Evolutionary conservation across 768 basidiomycete species (phyloP).

Genomic region (Pholiota conissans): DNA sequence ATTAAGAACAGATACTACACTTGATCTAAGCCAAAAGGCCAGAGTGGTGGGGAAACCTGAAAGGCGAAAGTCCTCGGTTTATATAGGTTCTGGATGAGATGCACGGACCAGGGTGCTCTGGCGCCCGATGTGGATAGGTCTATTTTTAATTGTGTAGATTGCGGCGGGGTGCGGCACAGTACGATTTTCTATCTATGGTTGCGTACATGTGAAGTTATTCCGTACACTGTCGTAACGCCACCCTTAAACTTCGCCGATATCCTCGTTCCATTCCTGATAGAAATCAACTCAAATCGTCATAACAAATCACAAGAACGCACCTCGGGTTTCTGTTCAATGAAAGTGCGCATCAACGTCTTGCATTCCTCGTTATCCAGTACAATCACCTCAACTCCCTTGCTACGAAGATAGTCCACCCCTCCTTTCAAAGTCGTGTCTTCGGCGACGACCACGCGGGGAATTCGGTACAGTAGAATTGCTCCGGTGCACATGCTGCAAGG

Average conservation of each 20-base stretch:
- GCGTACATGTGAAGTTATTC: background rate
- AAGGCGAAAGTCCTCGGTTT: background rate
- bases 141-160: too few relatives aligned
- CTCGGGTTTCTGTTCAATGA: conserved; percentile 57
- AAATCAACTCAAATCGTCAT: conserved; percentile 1
- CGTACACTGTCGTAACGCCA: background rate
- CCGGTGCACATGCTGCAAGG: conserved; percentile 72
- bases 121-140: too few relatives aligned
- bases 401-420: conserved; percentile 52
- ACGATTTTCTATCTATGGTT: background rate
- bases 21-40: conserved; percentile 97
- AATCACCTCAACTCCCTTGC: conserved; percentile 53
- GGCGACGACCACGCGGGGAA: conserved; percentile 65
- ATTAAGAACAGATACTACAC: conserved; percentile 97
- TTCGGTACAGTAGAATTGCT: conserved; percentile 61
- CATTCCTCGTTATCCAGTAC: conserved; percentile 51
- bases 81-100: background rate
- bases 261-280: conserved; percentile 64
- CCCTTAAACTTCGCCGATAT: conserved; percentile 47
- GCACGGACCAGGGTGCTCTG: background rate
- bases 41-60: conserved; percentile 68
- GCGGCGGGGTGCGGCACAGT: too few relatives aligned
- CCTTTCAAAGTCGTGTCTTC: conserved; percentile 58
- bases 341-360: conserved; percentile 53
- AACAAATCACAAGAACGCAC: conserved; percentile 25